Percentiles rank a stretch among this genome's conserved stretches.
Conservation (phyloP, 2,329 filamentous ascomycete genomes). For the Fragosphaeria purpurea region DNA sequence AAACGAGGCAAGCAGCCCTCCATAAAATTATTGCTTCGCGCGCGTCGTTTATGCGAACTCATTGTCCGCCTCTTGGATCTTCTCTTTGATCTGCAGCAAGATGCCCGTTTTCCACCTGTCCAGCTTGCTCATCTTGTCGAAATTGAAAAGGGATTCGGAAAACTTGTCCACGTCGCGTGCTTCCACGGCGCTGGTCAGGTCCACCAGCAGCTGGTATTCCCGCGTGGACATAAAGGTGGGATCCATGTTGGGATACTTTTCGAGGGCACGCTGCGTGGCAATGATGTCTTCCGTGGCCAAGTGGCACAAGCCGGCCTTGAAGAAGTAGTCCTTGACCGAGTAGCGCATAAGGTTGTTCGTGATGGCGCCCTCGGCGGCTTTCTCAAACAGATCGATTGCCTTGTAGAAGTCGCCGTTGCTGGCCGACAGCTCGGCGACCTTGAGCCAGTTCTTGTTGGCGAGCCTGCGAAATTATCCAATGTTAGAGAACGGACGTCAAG, state of each 20-base stretch:
- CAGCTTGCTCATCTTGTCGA: slow-evolving; percentile 83
- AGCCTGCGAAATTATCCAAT: slow-evolving; percentile 42
- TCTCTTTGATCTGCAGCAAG: slow-evolving; percentile 71
- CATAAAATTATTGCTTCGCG: neutral
- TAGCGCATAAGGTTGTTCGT: slow-evolving; percentile 89
- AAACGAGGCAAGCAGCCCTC: neutral
- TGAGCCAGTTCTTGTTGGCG: slow-evolving; percentile 88
- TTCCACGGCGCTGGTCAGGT: slow-evolving; percentile 67
- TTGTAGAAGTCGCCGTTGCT: slow-evolving; percentile 76
- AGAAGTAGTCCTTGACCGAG: slow-evolving; percentile 89
- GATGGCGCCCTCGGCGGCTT: slow-evolving; percentile 66
- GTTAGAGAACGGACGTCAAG: slow-evolving; percentile 6
- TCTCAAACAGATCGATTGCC: slow-evolving; percentile 73
- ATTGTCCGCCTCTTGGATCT: slow-evolving; percentile 51
- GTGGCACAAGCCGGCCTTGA: slow-evolving; percentile 90
- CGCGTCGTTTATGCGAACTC: slow-evolving; percentile 23
- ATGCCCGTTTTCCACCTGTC: slow-evolving; percentile 96
- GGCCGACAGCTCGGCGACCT: slow-evolving; percentile 80
- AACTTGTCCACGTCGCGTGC: slow-evolving; percentile 73
- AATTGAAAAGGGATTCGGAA: slow-evolving; percentile 78
- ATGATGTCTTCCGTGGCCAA: slow-evolving; percentile 66
- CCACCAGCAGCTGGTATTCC: slow-evolving; percentile 71
- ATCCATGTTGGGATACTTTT: slow-evolving; percentile 73
- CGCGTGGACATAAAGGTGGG: slow-evolving; percentile 65
- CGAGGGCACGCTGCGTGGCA: slow-evolving; percentile 66